These are phyloP conservation scores for Tetrahymena borealis DNA, from an alignment of 73 alveolate species.

Conservation along the genomic window DNA sequence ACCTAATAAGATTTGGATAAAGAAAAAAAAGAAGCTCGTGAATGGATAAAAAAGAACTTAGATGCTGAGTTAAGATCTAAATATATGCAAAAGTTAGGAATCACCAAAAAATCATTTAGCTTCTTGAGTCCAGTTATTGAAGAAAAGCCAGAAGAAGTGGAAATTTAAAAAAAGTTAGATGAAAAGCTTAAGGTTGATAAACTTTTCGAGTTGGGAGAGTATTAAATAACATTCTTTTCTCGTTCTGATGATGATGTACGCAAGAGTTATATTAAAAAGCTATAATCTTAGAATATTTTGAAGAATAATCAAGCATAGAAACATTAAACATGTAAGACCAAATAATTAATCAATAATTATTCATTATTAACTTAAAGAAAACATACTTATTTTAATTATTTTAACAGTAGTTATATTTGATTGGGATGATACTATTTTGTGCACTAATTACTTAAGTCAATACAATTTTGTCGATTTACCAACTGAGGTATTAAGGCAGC, in stretches of 20 bases:
- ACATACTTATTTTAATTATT: neutral
- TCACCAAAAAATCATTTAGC: neutral
- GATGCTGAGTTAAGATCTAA: neutral
- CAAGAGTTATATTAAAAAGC: neutral
- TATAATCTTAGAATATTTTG: constrained; percentile 3
- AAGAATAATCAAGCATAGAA: constrained; percentile 5
- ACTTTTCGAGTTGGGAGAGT: neutral
- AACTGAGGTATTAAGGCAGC: constrained; percentile 10
- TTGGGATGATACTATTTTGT: constrained; percentile 99
- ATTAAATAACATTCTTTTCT: neutral
- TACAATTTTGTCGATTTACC: constrained; percentile 38
- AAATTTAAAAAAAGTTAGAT: neutral
- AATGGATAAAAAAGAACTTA: neutral
- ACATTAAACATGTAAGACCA: constrained; percentile 11
- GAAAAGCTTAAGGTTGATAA: neutral
- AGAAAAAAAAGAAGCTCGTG: neutral
- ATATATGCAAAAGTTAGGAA: neutral
- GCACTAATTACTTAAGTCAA: constrained; percentile 79
- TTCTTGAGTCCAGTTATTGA: neutral
- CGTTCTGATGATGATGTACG: neutral
- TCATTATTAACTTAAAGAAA: no score
- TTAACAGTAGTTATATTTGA: constrained; percentile 85
- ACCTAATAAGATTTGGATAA: neutral
- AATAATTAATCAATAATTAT: neutral
- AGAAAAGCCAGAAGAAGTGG: neutral